These are phyloP conservation scores for Crithidia expoeki DNA, from an alignment of 208 protist genomes.

Conservation along the genomic window DNA sequence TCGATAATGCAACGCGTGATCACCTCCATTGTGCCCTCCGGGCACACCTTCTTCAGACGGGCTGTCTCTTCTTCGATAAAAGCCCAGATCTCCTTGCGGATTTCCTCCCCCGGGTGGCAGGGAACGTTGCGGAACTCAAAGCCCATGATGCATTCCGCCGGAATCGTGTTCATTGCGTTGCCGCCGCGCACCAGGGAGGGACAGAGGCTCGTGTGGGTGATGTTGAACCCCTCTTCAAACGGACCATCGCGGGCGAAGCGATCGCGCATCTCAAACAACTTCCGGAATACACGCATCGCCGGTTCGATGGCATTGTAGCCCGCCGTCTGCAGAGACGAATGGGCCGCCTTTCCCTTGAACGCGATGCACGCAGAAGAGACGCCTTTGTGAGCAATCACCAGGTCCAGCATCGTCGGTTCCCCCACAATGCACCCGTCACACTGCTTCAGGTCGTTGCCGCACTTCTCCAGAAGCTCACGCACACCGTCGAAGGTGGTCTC, in stretches of 20 bases:
- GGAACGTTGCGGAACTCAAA: conserved; percentile 69
- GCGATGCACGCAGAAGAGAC: conserved; percentile 33
- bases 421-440: conserved; percentile 66
- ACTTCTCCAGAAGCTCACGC: conserved; percentile 29
- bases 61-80: conserved; percentile 8
- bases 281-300: conserved; percentile 18
- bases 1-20: conserved; percentile 9
- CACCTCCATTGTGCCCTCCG: conserved; percentile 11
- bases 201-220: conserved; percentile 49
- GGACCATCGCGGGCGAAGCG: conserved; percentile 46
- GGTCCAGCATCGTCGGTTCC: conserved; percentile 52
- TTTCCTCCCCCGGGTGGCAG: conserved; percentile 21
- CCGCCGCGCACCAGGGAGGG: conserved; percentile 38
- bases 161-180: conserved; percentile 62
- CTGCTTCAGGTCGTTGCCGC: conserved; percentile 28
- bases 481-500: conserved; percentile 49
- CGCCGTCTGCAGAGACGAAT: conserved; percentile 55
- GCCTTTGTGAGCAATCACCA: conserved; percentile 64
- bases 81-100: conserved; percentile 36
- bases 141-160: conserved; percentile 42
- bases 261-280: conserved; percentile 45
- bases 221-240: conserved; percentile 37
- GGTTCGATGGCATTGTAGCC: conserved; percentile 49
- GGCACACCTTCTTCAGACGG: conserved; percentile 25
- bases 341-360: conserved; percentile 47